phyloP scores from a whole-genome alignment of 2,329 filamentous ascomycete genomes.

The Bipolaris oryzae region DNA sequence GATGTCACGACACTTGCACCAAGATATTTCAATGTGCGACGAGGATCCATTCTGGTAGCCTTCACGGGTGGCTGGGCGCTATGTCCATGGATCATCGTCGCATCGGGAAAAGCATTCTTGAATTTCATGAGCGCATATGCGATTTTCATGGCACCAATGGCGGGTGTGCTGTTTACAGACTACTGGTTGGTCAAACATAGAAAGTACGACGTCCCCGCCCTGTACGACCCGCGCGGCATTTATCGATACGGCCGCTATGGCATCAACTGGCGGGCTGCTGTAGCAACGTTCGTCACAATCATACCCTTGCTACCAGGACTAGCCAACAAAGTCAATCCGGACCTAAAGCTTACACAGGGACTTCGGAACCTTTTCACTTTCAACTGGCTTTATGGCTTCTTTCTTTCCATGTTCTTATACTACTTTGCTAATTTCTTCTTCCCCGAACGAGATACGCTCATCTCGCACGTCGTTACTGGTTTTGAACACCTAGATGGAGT shows the following conservation, averaged over 20 bases:
- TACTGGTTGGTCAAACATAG: conserved; percentile 31
- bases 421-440: conserved; percentile 39
- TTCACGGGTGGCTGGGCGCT: conserved; percentile 25
- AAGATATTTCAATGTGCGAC: conserved; percentile 30
- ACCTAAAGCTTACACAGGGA: conserved; percentile 19
- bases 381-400: conserved; percentile 47
- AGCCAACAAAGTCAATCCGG: conserved; percentile 25
- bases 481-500: conserved; percentile 12
- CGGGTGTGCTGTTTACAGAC: conserved; percentile 23
- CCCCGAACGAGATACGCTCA: conserved; percentile 41
- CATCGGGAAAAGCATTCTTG: conserved; percentile 24
- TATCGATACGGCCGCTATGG: conserved; percentile 27
- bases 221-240: conserved; percentile 26
- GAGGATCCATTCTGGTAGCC: conserved; percentile 23
- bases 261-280: conserved; percentile 29
- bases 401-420: conserved; percentile 33
- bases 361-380: conserved; percentile 42
- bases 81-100: conserved; percentile 32
- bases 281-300: conserved; percentile 25
- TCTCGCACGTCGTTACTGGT: conserved; percentile 21
- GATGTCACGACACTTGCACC: conserved; percentile 25
- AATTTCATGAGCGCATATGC: conserved; percentile 33
- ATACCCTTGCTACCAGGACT: conserved; percentile 25
- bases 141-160: conserved; percentile 35
- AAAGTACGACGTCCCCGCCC: conserved; percentile 24